Base-by-base conservation (phyloP, 345 rosid species). In the Cardamine resedifolia region DNA sequence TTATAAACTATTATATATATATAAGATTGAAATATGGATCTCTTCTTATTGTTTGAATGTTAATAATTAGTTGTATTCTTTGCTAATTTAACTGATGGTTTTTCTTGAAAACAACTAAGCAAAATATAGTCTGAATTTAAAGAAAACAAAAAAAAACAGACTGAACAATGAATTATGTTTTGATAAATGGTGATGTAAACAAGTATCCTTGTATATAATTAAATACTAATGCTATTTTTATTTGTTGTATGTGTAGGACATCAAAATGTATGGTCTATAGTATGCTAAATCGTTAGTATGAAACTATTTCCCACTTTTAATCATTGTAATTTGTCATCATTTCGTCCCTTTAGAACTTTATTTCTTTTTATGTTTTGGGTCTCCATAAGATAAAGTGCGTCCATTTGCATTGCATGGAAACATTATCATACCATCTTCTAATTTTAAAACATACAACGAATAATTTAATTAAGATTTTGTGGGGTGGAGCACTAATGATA, bases 371-470 rank as follows among this genome's bases (percentile, higher is more conserved):
- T 76, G 71, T 76, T 70, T 76, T 76, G 80, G 67, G 76, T 70
- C 80, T 76, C 80, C 80, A 70, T 76, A 76, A 76, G 75, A 43
- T 64, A 76, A 76, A 76, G 79, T 69, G 79, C 79, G 80, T 76
- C 66, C 80, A 57, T 57, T 76, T 77, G 76, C 75, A 69, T 76
- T 75, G 79, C 79, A 75, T 75, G 79, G 74, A 75, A 75, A 76
- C 79, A 76, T 55, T 76, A 76, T 76, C 70, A 76, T 76, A 62
- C 69, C 79, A 55, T 33, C 58, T 68, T 44, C 50, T 52, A 4
- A 31, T 43, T 68, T 68, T 33, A 5, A 66, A 75, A 61, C 31
- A 67, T 5, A 28, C 7, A 52, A 41, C 49, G 39, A 68, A 51
- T 52, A 68, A 10, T 33, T 61, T 69, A 45, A 62, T 55, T 44